Evolutionary conservation across 2,329 filamentous ascomycete species (phyloP).

Genomic region (Alternaria burnsii): DNA sequence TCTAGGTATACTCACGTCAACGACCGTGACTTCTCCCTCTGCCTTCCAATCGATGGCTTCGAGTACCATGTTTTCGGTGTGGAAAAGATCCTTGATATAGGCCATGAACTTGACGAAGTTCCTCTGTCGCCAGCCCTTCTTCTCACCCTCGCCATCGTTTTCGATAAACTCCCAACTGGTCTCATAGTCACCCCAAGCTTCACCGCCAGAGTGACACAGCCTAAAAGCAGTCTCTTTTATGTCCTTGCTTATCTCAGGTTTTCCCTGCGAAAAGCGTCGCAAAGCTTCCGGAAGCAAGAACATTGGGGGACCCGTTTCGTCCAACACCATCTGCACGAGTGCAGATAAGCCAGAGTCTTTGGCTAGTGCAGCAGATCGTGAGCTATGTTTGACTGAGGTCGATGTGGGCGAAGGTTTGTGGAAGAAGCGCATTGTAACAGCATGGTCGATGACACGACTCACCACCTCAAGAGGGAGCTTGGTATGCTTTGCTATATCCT

Average conservation of each 20-base stretch:
- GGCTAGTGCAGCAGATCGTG: conserved; percentile 41
- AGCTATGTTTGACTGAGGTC: conserved; percentile 35
- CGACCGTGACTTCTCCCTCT: conserved; percentile 33
- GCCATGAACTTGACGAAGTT: conserved; percentile 47
- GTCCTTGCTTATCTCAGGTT: conserved; percentile 30
- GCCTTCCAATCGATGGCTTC: conserved; percentile 39
- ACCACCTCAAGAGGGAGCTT: conserved; percentile 40
- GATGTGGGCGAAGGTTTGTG: conserved; percentile 24
- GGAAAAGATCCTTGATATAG: conserved; percentile 46
- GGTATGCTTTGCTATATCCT: conserved; percentile 39
- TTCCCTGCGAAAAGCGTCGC: conserved; percentile 36
- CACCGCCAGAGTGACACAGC: conserved; percentile 37
- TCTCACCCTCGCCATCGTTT: conserved; percentile 40
- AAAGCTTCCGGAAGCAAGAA: conserved; percentile 40
- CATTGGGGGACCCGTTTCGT: conserved; percentile 40
- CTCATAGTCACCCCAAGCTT: conserved; percentile 29
- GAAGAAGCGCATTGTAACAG: conserved; percentile 50
- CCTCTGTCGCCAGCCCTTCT: conserved; percentile 42
- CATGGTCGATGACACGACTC: conserved; percentile 46
- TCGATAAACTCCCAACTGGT: conserved; percentile 44
- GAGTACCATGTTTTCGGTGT: conserved; percentile 36
- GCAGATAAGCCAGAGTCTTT: conserved; percentile 34
- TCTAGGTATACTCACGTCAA: conserved; percentile 35
- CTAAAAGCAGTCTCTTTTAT: conserved; percentile 41
- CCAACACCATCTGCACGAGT: conserved; percentile 36